Base-by-base conservation (phyloP, 306 rosid genomes). In the Psophocarpus tetragonolobus region DNA sequence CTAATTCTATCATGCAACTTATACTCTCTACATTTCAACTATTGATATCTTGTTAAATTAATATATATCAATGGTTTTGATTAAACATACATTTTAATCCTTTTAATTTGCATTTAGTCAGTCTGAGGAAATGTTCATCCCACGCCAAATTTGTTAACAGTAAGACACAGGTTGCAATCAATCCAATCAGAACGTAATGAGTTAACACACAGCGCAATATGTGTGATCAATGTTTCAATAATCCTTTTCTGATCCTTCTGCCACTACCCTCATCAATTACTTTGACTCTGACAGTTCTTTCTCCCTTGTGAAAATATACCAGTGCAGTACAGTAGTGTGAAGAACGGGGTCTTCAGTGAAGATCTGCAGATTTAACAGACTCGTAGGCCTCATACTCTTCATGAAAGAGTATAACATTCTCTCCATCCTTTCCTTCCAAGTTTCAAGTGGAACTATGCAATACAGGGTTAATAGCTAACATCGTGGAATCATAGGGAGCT, bases 201-300 rank as follows among this genome's bases (percentile, higher is more conserved):
- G 51, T 65, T 72, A 33, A 8, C 61, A 8, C 38, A 23, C 20
- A 33, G 11, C 13, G 3, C 75, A 57, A 42, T 74, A 53, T 6
- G 13, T 53, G 39, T 42, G 24, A 66, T 39, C 13, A 65, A 65
- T 8, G 9, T 53, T 63, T 64, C 61, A 14, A 24, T 20, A 67
- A 15, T 78, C 2, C 17, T 50, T 4, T 72, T 51, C 53, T 66
- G 2, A 48, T 13, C 13, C 8, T 17, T 14, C 21, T 6, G 58
- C 42, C 27, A 51, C 20, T n/a, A 10, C 47, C 20, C 33, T 51
- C 79, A 24, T 50, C 6, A 80, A 42, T 58, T 20, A 23, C 17
- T 29, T 69, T 78, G 9, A 69, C 21, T 44, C 61, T 73, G 18
- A 73, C 54, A 23, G 8, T 36, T 54, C 77, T 27, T 54, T 73